A percentile compares a stretch with the other conserved stretches of the same genome.
Evolutionary conservation across 495 filamentous ascomycete species (phyloP).

Genomic region (Mycothermus thermophilus): DNA sequence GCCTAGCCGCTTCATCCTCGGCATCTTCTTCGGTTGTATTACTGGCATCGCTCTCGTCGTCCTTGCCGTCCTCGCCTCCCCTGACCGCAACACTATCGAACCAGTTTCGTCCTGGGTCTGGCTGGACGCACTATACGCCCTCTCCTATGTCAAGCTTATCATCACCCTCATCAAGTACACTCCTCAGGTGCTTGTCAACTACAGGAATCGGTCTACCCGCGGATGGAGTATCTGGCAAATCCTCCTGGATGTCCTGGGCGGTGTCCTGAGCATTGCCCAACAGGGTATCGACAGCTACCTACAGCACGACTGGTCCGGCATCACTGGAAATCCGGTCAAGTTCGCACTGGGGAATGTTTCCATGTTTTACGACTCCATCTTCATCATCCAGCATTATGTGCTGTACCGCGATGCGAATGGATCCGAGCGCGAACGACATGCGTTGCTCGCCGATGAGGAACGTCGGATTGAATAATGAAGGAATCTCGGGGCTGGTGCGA

Average conservation of each 20-base stretch:
- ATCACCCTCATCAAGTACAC: slow-evolving; percentile 84
- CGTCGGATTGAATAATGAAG: slow-evolving; percentile 19
- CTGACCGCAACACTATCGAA: slow-evolving; percentile 31
- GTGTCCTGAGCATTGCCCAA: slow-evolving; percentile 70
- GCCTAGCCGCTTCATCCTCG: slow-evolving; percentile 51
- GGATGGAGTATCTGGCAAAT: slow-evolving; percentile 84
- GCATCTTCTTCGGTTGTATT: slow-evolving; percentile 52
- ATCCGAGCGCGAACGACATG: slow-evolving; percentile 23
- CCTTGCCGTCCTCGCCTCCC: slow-evolving; percentile 42
- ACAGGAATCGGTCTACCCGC: slow-evolving; percentile 61
- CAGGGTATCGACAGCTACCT: slow-evolving; percentile 72
- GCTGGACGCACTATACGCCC: slow-evolving; percentile 50
- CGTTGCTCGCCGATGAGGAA: slow-evolving; percentile 21
- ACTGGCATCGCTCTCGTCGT: slow-evolving; percentile 41
- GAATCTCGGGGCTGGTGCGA: background rate
- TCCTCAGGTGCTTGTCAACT: slow-evolving; percentile 75
- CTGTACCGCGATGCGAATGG: slow-evolving; percentile 41
- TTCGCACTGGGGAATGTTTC: slow-evolving; percentile 69
- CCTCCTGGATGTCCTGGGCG: slow-evolving; percentile 70
- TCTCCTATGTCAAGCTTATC: slow-evolving; percentile 79
- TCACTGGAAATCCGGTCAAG: slow-evolving; percentile 87
- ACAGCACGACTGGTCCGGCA: slow-evolving; percentile 74
- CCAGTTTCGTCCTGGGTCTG: slow-evolving; percentile 24
- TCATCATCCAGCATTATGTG: slow-evolving; percentile 77
- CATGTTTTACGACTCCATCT: slow-evolving; percentile 75